Evolutionary conservation across 2,329 filamentous ascomycete genomes (phyloP).

Genomic region (Truncatella angustata): DNA sequence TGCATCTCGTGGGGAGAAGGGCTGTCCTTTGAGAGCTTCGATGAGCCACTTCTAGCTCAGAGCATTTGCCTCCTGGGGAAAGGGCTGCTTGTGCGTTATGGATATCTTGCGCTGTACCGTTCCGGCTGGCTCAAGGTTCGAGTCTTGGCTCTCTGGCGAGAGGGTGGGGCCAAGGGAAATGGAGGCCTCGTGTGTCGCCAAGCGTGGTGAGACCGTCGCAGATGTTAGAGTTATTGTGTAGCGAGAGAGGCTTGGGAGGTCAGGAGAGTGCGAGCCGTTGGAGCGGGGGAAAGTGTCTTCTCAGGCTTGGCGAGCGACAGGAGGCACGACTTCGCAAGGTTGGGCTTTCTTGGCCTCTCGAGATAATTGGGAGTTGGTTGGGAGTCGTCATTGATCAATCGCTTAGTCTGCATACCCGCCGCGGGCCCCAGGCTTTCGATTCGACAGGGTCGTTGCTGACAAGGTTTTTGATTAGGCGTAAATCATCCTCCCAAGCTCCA

Average conservation of each 20-base stretch:
- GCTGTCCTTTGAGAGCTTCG: not conserved
- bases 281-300: constrained; percentile 1
- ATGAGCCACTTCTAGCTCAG: constrained; percentile 1
- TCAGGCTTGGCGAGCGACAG: not conserved
- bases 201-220: not conserved
- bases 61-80: not conserved
- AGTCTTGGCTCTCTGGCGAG: not conserved
- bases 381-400: not conserved
- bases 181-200: constrained; percentile 8
- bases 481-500: too few species aligned
- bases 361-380: not conserved
- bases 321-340: not conserved
- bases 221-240: too few species aligned
- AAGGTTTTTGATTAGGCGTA: too few species aligned
- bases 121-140: too few species aligned
- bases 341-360: constrained; percentile 1
- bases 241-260: not conserved
- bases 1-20: too few species aligned
- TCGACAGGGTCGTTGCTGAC: too few species aligned
- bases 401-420: too few species aligned
- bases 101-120: too few species aligned
- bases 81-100: not conserved
- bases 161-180: not conserved
- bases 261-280: not conserved
- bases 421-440: too few species aligned